phyloP scores from a whole-genome alignment of 371 early-diverging fungal genomes.

The Mucor velutinosus region DNA sequence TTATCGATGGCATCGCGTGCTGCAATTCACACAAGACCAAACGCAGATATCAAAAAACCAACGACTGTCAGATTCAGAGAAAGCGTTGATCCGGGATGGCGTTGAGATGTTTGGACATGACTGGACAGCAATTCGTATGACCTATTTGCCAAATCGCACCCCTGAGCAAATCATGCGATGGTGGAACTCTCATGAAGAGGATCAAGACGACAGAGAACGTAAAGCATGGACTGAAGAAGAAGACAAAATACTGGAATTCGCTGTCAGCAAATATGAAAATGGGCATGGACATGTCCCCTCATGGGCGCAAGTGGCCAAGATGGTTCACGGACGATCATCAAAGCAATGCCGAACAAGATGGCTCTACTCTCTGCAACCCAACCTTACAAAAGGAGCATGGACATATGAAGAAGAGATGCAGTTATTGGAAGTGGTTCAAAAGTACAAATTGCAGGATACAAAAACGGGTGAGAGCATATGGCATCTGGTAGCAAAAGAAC shows the following conservation, averaged over 20 bases:
- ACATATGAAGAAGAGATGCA: conserved; percentile 32
- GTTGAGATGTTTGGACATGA: conserved; percentile 45
- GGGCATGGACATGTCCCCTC: background rate
- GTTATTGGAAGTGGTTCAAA: conserved; percentile 38
- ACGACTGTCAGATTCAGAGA: conserved; percentile 32
- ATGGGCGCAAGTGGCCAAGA: conserved; percentile 30
- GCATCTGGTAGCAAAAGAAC: conserved; percentile 26
- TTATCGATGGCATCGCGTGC: conserved; percentile 27
- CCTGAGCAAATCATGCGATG: conserved; percentile 40
- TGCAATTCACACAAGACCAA: background rate
- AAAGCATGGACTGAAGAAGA: conserved; percentile 32
- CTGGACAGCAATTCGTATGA: conserved; percentile 39
- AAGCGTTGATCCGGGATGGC: conserved; percentile 33
- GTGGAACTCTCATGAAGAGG: conserved; percentile 22
- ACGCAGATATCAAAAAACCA: background rate
- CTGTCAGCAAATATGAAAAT: conserved; percentile 18
- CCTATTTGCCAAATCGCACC: conserved; percentile 41
- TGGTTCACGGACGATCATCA: conserved; percentile 30
- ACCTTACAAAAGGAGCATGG: conserved; percentile 30
- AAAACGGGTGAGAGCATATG: conserved; percentile 17
- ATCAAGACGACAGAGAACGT: background rate
- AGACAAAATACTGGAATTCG: conserved; percentile 29
- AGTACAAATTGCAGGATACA: conserved; percentile 1
- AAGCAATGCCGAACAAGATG: conserved; percentile 33
- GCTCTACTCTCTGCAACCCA: conserved; percentile 10